Base-by-base conservation (phyloP, 345 rosid species). In the Eucalyptus marginata region DNA sequence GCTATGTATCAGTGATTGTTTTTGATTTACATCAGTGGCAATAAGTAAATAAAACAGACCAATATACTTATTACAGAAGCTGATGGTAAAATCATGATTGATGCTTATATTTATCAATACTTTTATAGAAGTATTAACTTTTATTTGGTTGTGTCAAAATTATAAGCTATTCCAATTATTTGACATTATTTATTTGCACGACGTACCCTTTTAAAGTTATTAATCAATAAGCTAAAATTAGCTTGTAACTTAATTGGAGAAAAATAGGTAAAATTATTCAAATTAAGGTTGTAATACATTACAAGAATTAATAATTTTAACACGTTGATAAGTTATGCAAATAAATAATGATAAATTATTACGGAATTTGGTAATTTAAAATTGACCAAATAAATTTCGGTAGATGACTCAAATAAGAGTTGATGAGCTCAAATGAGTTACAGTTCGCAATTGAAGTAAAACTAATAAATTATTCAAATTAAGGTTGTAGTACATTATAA, bases 331-430 rank as follows among this genome's bases (percentile, higher is more conserved):
- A 59, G 66, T 25, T 58, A 58, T 58, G n/a, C 13, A 58, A 58
- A 58, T 11, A 59, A 59, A 27, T 59, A 59, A 25, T 27, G 66
- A 59, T 27, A 0, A 59, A 59, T 1, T 11, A 25, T 59, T 59
- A 27, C 2, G 31, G 31, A 25, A 59, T 5, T 0, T 25, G 7
- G 2, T 25, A 58, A 25, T 1, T 25, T 58, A 27, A 12, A 5
- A 58, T 10, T 58, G 64, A 58, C 14, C 13, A 58, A 58, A 58
- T 58, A 58, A 58, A 25, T 25, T 5, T 58, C 7, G 1, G 31
- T 59, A 27, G 66, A 13, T 59, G 66, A 11, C 16, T 59, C 66
- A 29, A 29, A 1, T 13, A 62, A 13, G 31, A 62, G 33, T 13
- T 62, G 33, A 4, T 11, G 31, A 13, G 27, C 4, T 27, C 16